Base-by-base conservation (phyloP, 2,329 filamentous ascomycete species). In the Colletotrichum siamense region DNA sequence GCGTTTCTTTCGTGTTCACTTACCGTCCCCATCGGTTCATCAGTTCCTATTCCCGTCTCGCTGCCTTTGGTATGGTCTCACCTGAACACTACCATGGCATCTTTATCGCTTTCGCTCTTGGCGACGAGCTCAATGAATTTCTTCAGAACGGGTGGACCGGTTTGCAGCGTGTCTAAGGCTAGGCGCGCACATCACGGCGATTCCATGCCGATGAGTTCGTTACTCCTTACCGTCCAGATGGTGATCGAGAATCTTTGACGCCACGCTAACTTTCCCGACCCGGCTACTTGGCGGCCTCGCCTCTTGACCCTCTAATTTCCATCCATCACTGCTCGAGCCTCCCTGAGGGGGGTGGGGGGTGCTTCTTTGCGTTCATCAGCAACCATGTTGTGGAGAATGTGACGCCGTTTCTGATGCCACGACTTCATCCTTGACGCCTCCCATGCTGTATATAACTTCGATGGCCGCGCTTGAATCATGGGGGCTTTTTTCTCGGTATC, bases 291-390 rank as follows among this genome's bases (percentile, higher is more conserved):
- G 28, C 55, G 13, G 55, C 22, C 22, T 67, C 34, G 44, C 16
- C 71, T 69, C 64, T 59, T 24, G 49, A 65, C 36, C 71, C 74
- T 76, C 70, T 49, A 69, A 76, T 76, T 69, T 62, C 39, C 59
- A 39, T 74, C 39, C 16, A 59, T 18, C 16, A 39, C 22, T 74
- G 64, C 70, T 74, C 70, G 74, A 52, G 70, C 30, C 49, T 76
- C 59, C 70, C 8, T 18, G 30, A 32, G 16, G 12, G 16, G 18
- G 64, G 34, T 26, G 59, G 18, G 73, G 34, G 36, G 22, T 73
- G 55, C 44, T 65, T 59, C 36, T 69, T 44, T 28, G 49, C 65
- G 34, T 34, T 57, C 65, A 49, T 74, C 64, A 6, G 26, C 44
- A 39, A 36, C 22, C 30, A 57, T 34, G 16, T 24, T 64, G 49